A percentile compares a stretch with the other conserved stretches of the same genome.
Evolutionary conservation across 2,329 filamentous ascomycete species (phyloP).

Genomic region (Ophiostoma montium): DNA sequence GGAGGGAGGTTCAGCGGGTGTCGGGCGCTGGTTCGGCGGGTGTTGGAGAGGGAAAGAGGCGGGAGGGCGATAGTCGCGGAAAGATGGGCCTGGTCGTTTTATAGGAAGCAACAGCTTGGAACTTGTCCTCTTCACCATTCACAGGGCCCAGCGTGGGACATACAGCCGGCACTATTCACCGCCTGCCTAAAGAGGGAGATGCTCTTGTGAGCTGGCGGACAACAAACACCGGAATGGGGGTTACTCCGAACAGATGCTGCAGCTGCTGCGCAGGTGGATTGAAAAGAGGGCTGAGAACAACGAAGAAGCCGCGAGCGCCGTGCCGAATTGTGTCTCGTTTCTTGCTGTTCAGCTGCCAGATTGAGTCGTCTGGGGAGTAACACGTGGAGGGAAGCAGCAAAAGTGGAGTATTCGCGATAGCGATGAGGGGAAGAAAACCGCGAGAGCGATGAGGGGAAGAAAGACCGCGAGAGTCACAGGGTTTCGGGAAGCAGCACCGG

Average conservation of each 20-base stretch:
- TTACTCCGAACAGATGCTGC: not conserved
- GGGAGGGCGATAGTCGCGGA: not conserved
- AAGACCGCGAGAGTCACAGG: not conserved
- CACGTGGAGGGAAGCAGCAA: not conserved
- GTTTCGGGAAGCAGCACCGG: not conserved
- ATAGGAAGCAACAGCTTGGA: not conserved
- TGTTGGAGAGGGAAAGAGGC: not conserved
- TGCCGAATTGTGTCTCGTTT: not conserved
- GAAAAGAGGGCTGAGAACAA: not conserved
- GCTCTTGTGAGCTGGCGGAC: not conserved
- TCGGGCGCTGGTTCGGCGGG: not conserved
- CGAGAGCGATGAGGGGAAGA: not conserved
- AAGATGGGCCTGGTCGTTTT: not conserved
- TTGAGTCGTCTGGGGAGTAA: not conserved
- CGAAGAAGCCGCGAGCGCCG: not conserved
- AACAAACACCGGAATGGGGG: not conserved
- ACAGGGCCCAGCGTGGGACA: not conserved
- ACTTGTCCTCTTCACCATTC: not conserved
- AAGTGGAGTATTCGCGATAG: not conserved
- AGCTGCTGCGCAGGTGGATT: not conserved
- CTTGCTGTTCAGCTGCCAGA: not conserved
- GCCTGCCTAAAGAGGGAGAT: slow-evolving; percentile 4
- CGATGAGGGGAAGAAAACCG: not conserved
- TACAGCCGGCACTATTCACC: slow-evolving; percentile 1
- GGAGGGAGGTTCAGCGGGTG: not conserved